phyloP scores from a whole-genome alignment of 2,329 filamentous ascomycete genomes.

The Aspergillus viridinutans region DNA sequence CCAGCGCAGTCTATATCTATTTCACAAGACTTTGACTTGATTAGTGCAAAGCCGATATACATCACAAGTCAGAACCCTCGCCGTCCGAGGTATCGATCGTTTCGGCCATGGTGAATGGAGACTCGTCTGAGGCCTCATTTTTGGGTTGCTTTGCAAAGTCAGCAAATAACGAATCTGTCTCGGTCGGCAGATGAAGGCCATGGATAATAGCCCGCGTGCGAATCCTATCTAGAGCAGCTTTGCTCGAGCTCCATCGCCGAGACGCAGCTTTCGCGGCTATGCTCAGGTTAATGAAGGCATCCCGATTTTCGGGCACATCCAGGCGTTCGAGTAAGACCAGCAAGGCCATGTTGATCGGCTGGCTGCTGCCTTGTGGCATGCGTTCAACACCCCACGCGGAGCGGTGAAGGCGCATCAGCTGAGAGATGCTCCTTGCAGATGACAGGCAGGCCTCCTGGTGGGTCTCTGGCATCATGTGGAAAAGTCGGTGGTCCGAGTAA shows the following conservation, averaged over 20 bases:
- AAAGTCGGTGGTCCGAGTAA: conserved; percentile 3
- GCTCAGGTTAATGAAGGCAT: conserved; percentile 23
- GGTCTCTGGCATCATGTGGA: not conserved
- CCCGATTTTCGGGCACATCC: conserved; percentile 15
- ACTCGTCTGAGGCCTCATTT: not conserved
- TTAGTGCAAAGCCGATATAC: not conserved
- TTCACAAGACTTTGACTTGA: not conserved
- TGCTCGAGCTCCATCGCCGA: conserved; percentile 17
- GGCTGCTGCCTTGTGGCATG: conserved; percentile 28
- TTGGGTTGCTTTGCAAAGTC: conserved; percentile 13
- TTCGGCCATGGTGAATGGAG: not conserved
- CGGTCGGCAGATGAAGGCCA: conserved; percentile 15
- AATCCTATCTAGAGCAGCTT: conserved; percentile 6
- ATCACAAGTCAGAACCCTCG: not conserved
- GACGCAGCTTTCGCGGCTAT: conserved; percentile 21
- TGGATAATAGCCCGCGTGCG: conserved; percentile 18
- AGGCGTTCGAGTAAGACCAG: conserved; percentile 24
- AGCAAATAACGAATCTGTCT: conserved; percentile 20
- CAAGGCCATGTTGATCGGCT: conserved; percentile 27
- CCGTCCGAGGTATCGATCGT: not conserved
- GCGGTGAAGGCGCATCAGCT: conserved; percentile 23
- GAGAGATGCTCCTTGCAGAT: conserved; percentile 23
- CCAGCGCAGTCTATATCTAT: not conserved
- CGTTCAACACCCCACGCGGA: conserved; percentile 28
- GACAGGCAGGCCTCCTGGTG: conserved; percentile 17